Evolutionary conservation across 176 grass and related monocot genomes (phyloP).

Genomic region (Cenchrus fungigraminus): DNA sequence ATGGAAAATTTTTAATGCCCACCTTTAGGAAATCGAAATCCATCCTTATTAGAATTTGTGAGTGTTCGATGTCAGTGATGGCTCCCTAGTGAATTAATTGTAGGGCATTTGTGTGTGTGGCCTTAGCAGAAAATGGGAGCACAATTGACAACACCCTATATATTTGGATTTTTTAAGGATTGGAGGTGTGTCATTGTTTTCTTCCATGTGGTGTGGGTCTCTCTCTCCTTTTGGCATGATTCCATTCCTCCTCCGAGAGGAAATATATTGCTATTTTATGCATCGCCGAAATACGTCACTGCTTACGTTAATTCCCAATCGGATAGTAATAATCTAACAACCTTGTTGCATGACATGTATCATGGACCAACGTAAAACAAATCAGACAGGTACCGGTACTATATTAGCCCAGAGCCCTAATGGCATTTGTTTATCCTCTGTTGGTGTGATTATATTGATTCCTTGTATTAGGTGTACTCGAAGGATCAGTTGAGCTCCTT

Average conservation of each 20-base stretch:
- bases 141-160: slow-evolving; percentile 1
- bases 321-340: slow-evolving; percentile 44
- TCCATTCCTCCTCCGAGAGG: slow-evolving; percentile 56
- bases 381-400: slow-evolving; percentile 27
- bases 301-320: slow-evolving; percentile 73
- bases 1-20: background rate
- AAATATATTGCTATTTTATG: slow-evolving; percentile 53
- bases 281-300: slow-evolving; percentile 55
- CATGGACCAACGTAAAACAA: slow-evolving; percentile 12
- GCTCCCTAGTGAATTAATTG: background rate
- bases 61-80: background rate
- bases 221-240: slow-evolving; percentile 56
- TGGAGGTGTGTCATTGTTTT: slow-evolving; percentile 41
- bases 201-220: slow-evolving; percentile 42
- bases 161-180: slow-evolving; percentile 55
- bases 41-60: background rate
- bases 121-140: background rate
- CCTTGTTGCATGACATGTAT: slow-evolving; percentile 44
- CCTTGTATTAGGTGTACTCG: slow-evolving; percentile 61
- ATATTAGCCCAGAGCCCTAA: slow-evolving; percentile 21
- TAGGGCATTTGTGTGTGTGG: background rate
- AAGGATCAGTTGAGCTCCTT: slow-evolving; percentile 30
- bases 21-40: background rate
- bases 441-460: slow-evolving; percentile 43
- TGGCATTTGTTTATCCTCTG: slow-evolving; percentile 29